phyloP scores from a whole-genome alignment of 805 yeast genomes.

The Danielozyma ontarioensis region DNA sequence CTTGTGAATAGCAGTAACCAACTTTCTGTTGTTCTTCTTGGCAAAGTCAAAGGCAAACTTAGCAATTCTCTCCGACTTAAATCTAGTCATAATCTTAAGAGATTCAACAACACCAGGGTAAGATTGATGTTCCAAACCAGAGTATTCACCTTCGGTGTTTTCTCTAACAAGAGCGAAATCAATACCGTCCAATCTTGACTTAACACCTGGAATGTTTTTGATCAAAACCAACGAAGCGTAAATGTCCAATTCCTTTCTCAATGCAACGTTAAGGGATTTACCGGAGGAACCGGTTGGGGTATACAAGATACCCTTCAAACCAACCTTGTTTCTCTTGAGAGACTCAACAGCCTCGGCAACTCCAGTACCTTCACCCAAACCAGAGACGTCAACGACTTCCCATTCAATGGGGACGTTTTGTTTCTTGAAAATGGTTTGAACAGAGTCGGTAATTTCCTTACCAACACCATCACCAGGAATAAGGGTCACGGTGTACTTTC shows the following conservation, averaged over 20 bases:
- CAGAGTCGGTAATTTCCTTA: slow-evolving; percentile 91
- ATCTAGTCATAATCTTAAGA: slow-evolving; percentile 87
- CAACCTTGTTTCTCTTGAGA: slow-evolving; percentile 92
- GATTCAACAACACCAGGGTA: slow-evolving; percentile 98
- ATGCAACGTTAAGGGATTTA: slow-evolving; percentile 89
- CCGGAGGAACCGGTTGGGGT: slow-evolving; percentile 77
- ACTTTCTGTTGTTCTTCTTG: slow-evolving; percentile 81
- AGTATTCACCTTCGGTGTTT: slow-evolving; percentile 98
- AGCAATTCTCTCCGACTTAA: slow-evolving; percentile 95
- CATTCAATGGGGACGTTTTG: slow-evolving; percentile 91
- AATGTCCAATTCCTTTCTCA: slow-evolving; percentile 93
- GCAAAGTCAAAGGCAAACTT: slow-evolving; percentile 97
- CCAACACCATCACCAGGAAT: slow-evolving; percentile 99
- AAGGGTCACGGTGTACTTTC: slow-evolving; percentile 87
- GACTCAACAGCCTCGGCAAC: slow-evolving; percentile 85
- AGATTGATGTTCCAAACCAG: slow-evolving; percentile 96
- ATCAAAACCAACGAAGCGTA: slow-evolving; percentile 93
- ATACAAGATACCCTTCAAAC: slow-evolving; percentile 92
- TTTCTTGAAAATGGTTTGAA: slow-evolving; percentile 79
- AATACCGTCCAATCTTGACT: slow-evolving; percentile 81
- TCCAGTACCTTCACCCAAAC: slow-evolving; percentile 50
- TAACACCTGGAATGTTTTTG: slow-evolving; percentile 91
- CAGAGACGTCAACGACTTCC: slow-evolving; percentile 55
- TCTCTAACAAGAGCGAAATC: slow-evolving; percentile 96
- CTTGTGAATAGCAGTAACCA: slow-evolving; percentile 96